A percentile compares a stretch with the other conserved stretches of the same genome.
Conservation (phyloP, 169 alveolate genomes). For the Cystoisospora suis region DNA sequence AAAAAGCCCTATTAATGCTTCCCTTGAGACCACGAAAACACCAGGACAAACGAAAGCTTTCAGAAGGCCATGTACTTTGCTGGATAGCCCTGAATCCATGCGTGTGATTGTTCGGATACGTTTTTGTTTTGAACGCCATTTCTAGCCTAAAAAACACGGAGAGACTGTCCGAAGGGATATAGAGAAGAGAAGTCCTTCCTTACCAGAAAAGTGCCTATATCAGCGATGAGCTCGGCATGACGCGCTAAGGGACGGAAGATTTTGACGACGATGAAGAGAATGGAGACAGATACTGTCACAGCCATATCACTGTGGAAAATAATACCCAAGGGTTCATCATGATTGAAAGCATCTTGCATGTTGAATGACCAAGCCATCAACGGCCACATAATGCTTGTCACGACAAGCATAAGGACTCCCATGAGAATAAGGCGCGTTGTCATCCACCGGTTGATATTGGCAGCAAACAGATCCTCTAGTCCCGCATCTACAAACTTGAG, state of each 20-base stretch:
- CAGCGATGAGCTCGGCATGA: conserved; percentile 19
- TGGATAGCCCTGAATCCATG: too few relatives aligned
- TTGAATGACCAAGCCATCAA: conserved; percentile 52
- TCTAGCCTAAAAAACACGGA: too few relatives aligned
- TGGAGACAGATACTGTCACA: conserved; percentile 5
- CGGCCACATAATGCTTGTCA: conserved; percentile 50
- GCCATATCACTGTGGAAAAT: conserved; percentile 35
- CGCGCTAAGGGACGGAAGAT: not conserved
- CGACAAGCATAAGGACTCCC: conserved; percentile 37
- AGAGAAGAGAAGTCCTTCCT: too few relatives aligned
- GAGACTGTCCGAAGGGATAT: too few relatives aligned
- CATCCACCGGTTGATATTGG: conserved; percentile 55
- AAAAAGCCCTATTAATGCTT: too few relatives aligned
- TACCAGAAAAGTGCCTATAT: conserved; percentile 13
- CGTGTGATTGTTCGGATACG: too few relatives aligned
- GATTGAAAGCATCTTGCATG: conserved; percentile 34
- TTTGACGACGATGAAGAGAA: not conserved
- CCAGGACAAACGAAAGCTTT: too few relatives aligned
- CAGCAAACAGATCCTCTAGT: conserved; percentile 42
- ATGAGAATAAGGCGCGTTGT: conserved; percentile 32
- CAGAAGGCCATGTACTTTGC: too few relatives aligned
- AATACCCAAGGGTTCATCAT: conserved; percentile 23
- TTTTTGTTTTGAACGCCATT: too few relatives aligned
- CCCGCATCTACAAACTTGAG: conserved; percentile 22
- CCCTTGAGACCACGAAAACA: too few relatives aligned